These are phyloP conservation scores for Melocanna baccifera DNA, from an alignment of 176 grass and related monocot species.

Conservation along the genomic window DNA sequence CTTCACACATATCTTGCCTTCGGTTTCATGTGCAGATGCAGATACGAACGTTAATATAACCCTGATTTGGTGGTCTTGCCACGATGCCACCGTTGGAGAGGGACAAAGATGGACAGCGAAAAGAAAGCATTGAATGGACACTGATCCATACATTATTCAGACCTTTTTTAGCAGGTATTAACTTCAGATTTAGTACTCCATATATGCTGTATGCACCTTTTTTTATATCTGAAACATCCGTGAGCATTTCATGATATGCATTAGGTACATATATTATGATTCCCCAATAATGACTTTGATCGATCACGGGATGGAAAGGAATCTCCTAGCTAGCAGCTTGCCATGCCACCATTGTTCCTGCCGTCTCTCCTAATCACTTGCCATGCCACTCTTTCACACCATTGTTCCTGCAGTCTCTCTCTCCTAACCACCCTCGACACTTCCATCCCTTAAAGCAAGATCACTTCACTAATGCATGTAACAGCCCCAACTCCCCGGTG, in stretches of 20 bases:
- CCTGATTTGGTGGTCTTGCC: no score
- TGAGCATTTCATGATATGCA: neutral
- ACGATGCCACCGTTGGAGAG: no score
- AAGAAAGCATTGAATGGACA: no score
- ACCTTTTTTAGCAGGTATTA: neutral
- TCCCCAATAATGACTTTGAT: neutral
- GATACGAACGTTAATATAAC: no score
- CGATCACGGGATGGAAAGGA: neutral
- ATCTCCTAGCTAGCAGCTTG: neutral
- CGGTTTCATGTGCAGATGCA: no score
- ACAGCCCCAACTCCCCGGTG: neutral
- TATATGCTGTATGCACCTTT: neutral
- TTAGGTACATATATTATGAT: no score
- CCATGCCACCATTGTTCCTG: neutral
- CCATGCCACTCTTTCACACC: no score
- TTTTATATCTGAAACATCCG: no score
- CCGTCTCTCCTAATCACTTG: neutral
- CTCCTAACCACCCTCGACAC: neutral
- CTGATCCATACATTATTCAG: no score
- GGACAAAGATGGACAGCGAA: no score
- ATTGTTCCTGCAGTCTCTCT: neutral
- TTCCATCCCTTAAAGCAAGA: neutral
- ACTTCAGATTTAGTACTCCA: neutral
- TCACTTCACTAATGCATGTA: neutral
- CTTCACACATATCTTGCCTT: no score